Evolutionary conservation across 2,329 filamentous ascomycete species (phyloP), one percentile per base, ranked within the genome.

Genomic region (Curvularia lunata): DNA sequence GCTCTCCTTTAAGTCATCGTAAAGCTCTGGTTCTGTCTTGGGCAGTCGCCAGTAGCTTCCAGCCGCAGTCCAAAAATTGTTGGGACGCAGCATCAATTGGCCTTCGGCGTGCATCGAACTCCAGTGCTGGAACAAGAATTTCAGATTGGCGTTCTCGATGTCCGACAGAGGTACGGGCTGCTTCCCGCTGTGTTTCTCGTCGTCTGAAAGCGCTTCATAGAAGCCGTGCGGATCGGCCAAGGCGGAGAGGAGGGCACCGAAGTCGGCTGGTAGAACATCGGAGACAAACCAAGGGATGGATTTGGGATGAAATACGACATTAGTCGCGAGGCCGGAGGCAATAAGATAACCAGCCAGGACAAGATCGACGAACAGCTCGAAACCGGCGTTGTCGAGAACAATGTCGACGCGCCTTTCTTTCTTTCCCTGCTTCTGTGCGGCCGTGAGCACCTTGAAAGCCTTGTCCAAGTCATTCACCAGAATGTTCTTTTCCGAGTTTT

Each of bases 241-340:
- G 4, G 90, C 91, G 62, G 85, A 87, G 50, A 99, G 85, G 2
- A 98, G 84, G n/a, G 89, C 87, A 1, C 83, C 84, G 68, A 98
- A 97, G 78, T 99, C 95, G 40, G 82, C 84, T 0, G 94, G 93
- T 10, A 97, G 79, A 3, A 98, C 95, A 70, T 99, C 95, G 0
- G 92, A 97, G 47, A 99, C 95, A 74, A 98, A 99, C 95, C 95
- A 99, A 0, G 95, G 95, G 57, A 99, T 93, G 21, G 88, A 89
- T 80, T 99, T 99, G 50, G 95, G 93, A 71, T 97, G 93, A 9
- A 99, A 84, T 19, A 98, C 88, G 13, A 99, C 84, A 23, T 87
- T 87, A 0, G 93, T 97, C 0, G 95, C 95, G 5, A 99, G 86
- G 0, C 90, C 91, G 0, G 92, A 84, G 0, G 91, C 88, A 6